Percentiles rank a stretch among this genome's conserved stretches.
phyloP scores from a whole-genome alignment of 805 yeast genomes.

The Zygoascus bituminiphila region DNA sequence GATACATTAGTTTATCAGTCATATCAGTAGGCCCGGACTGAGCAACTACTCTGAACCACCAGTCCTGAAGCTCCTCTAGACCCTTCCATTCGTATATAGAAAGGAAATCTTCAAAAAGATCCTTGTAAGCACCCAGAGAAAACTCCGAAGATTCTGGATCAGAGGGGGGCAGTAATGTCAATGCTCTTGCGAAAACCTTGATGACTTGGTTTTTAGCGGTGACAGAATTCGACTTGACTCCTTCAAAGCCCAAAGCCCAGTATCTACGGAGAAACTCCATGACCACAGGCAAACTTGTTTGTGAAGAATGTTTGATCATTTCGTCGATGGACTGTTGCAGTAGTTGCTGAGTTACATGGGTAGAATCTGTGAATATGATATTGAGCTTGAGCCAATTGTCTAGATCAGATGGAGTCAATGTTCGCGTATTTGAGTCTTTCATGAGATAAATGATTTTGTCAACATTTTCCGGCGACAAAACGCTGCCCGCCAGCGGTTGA shows the following conservation, averaged over 20 bases:
- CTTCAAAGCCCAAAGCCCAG: slow-evolving; percentile 23
- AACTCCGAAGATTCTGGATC: slow-evolving; percentile 16
- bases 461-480: slow-evolving; percentile 8
- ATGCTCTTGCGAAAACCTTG: slow-evolving; percentile 19
- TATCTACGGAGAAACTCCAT: slow-evolving; percentile 20
- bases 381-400: slow-evolving; percentile 17
- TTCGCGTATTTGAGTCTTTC: slow-evolving; percentile 8
- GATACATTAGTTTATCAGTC: slow-evolving; percentile 15
- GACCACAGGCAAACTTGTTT: slow-evolving; percentile 19
- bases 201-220: slow-evolving; percentile 21
- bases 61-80: slow-evolving; percentile 15
- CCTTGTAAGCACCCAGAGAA: slow-evolving; percentile 5
- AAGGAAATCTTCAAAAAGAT: slow-evolving; percentile 18
- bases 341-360: slow-evolving; percentile 10
- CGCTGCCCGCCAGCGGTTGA: slow-evolving; percentile 2
- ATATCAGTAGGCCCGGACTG: slow-evolving; percentile 20
- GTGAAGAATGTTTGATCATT: slow-evolving; percentile 17
- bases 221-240: slow-evolving; percentile 14
- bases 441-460: slow-evolving; percentile 11
- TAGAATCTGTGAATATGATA: slow-evolving; percentile 12
- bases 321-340: slow-evolving; percentile 17
- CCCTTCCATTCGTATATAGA: slow-evolving; percentile 7
- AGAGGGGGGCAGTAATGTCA: slow-evolving; percentile 20
- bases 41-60: slow-evolving; percentile 22
- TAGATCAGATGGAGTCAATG: slow-evolving; percentile 18